Evolutionary conservation across 441 rosid species (phyloP), one percentile per base, ranked within the genome.

Genomic region (Pelargonium citronellum): DNA sequence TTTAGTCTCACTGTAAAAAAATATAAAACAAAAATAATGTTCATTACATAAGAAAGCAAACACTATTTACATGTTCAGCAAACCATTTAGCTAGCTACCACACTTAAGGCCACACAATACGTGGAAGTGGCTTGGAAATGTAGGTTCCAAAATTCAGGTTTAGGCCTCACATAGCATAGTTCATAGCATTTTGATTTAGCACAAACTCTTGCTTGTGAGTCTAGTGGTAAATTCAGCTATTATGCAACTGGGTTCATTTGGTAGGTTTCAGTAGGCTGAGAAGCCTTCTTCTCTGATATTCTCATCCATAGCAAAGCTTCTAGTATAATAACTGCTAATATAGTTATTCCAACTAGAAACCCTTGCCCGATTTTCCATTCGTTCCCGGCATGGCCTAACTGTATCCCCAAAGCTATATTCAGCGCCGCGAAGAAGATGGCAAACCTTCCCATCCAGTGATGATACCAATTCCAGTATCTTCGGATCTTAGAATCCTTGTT

Each of bases 401-500:
- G 77, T 20, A 87, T 87, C 43, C 96, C 97, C 81, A 85, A 71
- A 71, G 85, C 74, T 65, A 89, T 77, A 74, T 94, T 94, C 61
- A 87, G 49, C 65, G 92, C 85, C 73, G 86, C 97, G 71, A 94
- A 90, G 76, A 91, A 87, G 37, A 89, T 86, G 30, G 92, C 86
- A 66, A 87, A 73, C 81, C 92, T 89, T 41, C 99, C 99, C 34
- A 81, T 76, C 96, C 96, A 90, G 67, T 76, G 79, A 70, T 94
- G 99, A 78, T 91, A 91, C 96, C 91, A 90, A 74, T 89, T 91
- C 97, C 97, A 90, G 74, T 85, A 89, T 76, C 65, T 75, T 24
- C 96, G 83, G 62, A 83, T 79, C 85, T 94, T 90, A 10, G 94
- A 78, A 67, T 89, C 96, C 75, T 84, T 89, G 58, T 80, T 76